Evolutionary conservation across 2,329 filamentous ascomycete species (phyloP).

Genomic region (Cordyceps cicadae): DNA sequence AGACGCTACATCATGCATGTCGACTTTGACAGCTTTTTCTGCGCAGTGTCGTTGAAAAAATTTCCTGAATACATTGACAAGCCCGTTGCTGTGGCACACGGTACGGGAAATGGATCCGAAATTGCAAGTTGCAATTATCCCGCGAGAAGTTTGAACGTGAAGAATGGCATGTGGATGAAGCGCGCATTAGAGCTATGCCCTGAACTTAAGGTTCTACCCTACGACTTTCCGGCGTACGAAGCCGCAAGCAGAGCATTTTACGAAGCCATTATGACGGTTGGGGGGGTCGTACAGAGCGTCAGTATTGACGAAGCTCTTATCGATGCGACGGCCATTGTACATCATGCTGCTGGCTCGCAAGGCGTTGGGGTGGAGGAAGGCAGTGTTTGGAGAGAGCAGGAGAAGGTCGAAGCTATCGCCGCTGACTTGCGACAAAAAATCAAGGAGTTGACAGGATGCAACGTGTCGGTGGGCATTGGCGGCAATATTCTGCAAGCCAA

Average conservation of each 20-base stretch:
- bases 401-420: slow-evolving; percentile 63
- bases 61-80: slow-evolving; percentile 68
- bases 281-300: slow-evolving; percentile 85
- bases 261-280: slow-evolving; percentile 67
- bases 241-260: slow-evolving; percentile 86
- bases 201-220: slow-evolving; percentile 80
- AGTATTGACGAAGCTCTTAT: slow-evolving; percentile 93
- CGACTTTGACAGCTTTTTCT: slow-evolving; percentile 98
- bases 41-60: slow-evolving; percentile 75
- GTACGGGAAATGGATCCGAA: slow-evolving; percentile 76
- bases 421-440: slow-evolving; percentile 58
- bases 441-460: slow-evolving; percentile 68
- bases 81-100: slow-evolving; percentile 83
- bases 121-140: slow-evolving; percentile 97
- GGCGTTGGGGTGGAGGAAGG: slow-evolving; percentile 57
- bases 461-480: slow-evolving; percentile 88
- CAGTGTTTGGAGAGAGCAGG: slow-evolving; percentile 68
- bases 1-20: slow-evolving; percentile 87
- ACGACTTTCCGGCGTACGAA: slow-evolving; percentile 93
- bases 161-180: slow-evolving; percentile 99
- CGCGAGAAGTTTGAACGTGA: slow-evolving; percentile 76
- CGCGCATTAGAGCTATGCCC: slow-evolving; percentile 74
- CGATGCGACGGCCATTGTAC: slow-evolving; percentile 67
- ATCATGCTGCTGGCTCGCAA: slow-evolving; percentile 56
- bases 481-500: slow-evolving; percentile 87